Conservation (phyloP, 768 basidiomycete genomes). For the Leccinellum luteum region DNA sequence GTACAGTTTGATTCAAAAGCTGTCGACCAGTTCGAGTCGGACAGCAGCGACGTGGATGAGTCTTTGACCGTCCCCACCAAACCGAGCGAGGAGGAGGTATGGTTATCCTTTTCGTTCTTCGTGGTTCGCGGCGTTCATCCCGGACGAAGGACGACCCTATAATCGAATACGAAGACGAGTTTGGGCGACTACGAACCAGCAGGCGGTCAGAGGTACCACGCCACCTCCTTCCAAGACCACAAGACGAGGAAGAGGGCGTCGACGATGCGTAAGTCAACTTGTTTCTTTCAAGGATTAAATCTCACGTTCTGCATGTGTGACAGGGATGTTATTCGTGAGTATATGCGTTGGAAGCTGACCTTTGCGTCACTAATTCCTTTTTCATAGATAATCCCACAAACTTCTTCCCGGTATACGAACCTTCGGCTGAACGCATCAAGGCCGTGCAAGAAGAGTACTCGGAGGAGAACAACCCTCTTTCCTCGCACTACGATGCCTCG, state of each 20-base stretch:
- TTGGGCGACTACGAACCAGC: constrained; percentile 71
- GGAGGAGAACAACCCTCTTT: constrained; percentile 67
- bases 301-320: constrained; percentile 3
- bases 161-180: constrained; percentile 85
- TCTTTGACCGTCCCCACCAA: constrained; percentile 58
- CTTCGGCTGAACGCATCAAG: constrained; percentile 73
- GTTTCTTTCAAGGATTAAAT: neutral
- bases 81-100: constrained; percentile 39
- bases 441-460: constrained; percentile 68
- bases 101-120: constrained; percentile 1
- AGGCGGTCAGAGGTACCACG: constrained; percentile 76
- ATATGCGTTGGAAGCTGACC: constrained; percentile 1
- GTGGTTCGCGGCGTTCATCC: neutral
- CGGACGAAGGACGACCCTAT: constrained; percentile 63
- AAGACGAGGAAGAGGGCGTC: constrained; percentile 36
- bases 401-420: constrained; percentile 87
- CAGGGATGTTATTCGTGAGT: constrained; percentile 61
- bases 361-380: constrained; percentile 2
- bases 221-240: constrained; percentile 47
- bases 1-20: constrained; percentile 65
- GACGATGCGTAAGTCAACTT: constrained; percentile 55
- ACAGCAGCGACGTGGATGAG: constrained; percentile 79
- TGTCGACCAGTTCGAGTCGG: constrained; percentile 54
- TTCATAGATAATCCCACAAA: constrained; percentile 71
- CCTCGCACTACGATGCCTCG: constrained; percentile 78